Percentiles rank a stretch among this genome's conserved stretches.
phyloP scores from a whole-genome alignment of 495 filamentous ascomycete genomes.

The Hyaloscypha hepaticicola region DNA sequence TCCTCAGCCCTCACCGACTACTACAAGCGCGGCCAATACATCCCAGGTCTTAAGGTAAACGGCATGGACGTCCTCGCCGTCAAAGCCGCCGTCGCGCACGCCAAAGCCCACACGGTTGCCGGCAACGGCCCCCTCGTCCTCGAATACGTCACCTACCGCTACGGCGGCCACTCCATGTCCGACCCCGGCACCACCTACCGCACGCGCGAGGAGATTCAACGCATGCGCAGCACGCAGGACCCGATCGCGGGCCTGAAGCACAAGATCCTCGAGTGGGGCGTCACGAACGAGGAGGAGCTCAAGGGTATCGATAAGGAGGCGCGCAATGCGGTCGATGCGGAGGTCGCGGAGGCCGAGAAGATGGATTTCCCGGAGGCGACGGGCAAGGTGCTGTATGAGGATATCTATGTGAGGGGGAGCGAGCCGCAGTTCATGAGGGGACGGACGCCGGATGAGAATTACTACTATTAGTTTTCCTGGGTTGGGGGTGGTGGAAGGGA shows the following conservation, averaged over 20 bases:
- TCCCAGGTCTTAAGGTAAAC: conserved; percentile 98
- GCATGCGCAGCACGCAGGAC: conserved; percentile 98
- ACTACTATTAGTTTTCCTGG: conserved; percentile 62
- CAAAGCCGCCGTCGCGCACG: conserved; percentile 91
- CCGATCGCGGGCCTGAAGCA: conserved; percentile 97
- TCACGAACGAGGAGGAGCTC: conserved; percentile 92
- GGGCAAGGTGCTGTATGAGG: conserved; percentile 84
- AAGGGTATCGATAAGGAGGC: conserved; percentile 94
- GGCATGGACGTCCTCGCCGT: conserved; percentile 99
- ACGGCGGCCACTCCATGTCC: conserved; percentile 99
- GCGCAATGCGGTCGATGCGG: conserved; percentile 75
- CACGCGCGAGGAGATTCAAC: conserved; percentile 97
- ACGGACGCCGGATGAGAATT: conserved; percentile 88
- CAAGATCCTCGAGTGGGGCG: conserved; percentile 94
- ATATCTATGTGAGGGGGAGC: conserved; percentile 90
- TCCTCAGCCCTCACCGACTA: conserved; percentile 96
- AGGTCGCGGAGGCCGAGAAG: conserved; percentile 85
- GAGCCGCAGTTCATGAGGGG: conserved; percentile 92
- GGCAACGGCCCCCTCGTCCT: conserved; percentile 92
- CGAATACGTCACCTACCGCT: conserved; percentile 99
- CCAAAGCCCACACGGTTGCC: conserved; percentile 74
- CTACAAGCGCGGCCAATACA: conserved; percentile 99
- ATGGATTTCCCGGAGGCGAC: conserved; percentile 77
- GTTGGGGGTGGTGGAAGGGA: neutral
- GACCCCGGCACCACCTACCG: conserved; percentile 99